Percentiles rank a stretch among this genome's conserved stretches.
phyloP scores from a whole-genome alignment of 306 rosid species.

The Sesbania bispinosa region DNA sequence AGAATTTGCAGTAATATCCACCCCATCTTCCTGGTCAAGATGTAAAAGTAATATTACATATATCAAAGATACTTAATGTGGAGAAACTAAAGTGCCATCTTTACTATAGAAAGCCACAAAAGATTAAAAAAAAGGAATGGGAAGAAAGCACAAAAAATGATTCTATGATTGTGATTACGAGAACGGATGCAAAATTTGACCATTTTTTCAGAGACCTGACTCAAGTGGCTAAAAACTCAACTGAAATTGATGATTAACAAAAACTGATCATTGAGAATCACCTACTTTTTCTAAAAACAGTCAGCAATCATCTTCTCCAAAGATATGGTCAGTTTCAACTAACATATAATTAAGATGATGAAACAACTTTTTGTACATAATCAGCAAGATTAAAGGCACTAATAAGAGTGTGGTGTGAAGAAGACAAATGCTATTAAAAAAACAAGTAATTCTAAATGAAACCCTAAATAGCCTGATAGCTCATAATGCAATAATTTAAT shows the following conservation, averaged over 20 bases:
- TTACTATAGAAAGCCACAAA: background rate
- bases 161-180: background rate
- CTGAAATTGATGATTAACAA: background rate
- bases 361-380: background rate
- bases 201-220: too few species aligned
- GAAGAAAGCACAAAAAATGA: background rate
- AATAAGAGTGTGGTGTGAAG: background rate
- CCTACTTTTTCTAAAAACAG: background rate
- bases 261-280: background rate
- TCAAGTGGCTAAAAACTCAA: too few species aligned
- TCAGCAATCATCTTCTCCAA: conserved; percentile 1
- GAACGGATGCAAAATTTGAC: too few species aligned
- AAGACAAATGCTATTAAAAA: background rate
- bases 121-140: background rate
- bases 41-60: conserved; percentile 14
- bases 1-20: conserved; percentile 68
- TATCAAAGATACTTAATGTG: background rate
- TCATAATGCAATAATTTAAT: background rate
- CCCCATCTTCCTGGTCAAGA: conserved; percentile 65
- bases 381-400: background rate
- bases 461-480: background rate
- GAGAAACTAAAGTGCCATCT: background rate
- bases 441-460: background rate
- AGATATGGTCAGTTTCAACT: background rate
- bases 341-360: background rate